Conservation (phyloP, 495 filamentous ascomycete species). For the Tuber magnatum region DNA sequence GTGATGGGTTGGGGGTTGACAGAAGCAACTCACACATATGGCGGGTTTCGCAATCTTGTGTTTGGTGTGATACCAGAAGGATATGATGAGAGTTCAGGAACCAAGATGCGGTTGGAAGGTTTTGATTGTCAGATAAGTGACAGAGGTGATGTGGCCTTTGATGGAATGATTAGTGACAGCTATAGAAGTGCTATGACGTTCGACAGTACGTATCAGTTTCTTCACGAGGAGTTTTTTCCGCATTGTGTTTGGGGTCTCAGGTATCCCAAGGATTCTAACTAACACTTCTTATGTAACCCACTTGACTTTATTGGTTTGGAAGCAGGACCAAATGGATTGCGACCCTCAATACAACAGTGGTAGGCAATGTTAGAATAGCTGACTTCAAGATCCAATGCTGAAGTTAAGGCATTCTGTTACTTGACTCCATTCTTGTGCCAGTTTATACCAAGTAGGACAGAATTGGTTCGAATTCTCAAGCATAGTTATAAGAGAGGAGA, state of each 20-base stretch:
- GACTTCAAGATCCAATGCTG: no score
- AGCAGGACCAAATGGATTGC: background rate
- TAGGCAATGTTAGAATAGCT: background rate
- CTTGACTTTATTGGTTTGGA: background rate
- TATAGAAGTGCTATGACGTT: background rate
- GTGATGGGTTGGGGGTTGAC: background rate
- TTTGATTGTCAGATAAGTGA: background rate
- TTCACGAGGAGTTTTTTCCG: background rate
- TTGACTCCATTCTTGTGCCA: background rate
- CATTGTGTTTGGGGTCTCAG: background rate
- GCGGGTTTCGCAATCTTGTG: background rate
- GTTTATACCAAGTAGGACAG: background rate
- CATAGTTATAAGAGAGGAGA: background rate
- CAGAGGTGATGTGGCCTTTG: background rate
- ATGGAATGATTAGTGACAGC: background rate
- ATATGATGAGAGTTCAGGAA: background rate
- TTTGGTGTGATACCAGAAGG: background rate
- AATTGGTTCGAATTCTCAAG: background rate
- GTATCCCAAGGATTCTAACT: background rate
- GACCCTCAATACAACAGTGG: background rate
- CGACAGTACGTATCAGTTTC: background rate
- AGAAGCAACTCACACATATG: background rate
- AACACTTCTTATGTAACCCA: background rate
- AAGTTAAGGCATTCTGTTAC: background rate
- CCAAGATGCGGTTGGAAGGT: no score